phyloP scores from a whole-genome alignment of 495 filamentous ascomycete genomes.

The Aspergillus bertholletiae region DNA sequence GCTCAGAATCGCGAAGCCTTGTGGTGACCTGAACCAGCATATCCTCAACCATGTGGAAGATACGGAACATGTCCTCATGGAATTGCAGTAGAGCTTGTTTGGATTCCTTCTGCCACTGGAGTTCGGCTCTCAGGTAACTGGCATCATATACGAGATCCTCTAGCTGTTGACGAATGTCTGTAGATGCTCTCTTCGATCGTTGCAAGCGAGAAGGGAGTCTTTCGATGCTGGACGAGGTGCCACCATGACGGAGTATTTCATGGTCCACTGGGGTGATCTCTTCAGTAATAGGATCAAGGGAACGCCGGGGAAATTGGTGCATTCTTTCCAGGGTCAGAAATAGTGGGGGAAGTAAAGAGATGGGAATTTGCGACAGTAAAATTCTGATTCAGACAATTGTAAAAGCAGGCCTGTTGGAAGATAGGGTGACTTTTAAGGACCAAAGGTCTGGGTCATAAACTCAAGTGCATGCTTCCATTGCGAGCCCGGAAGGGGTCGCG shows the following conservation, averaged over 20 bases:
- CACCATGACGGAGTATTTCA: conserved; percentile 7
- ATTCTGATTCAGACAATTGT: no score
- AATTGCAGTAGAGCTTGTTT: conserved; percentile 6
- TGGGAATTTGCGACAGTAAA: no score
- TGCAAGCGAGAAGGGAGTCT: conserved; percentile 8
- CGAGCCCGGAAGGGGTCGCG: no score
- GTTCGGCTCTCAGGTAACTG: conserved; percentile 7
- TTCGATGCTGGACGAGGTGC: conserved; percentile 8
- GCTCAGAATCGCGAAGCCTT: conserved; percentile 2
- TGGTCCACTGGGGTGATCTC: conserved; percentile 10
- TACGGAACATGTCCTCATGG: conserved; percentile 6
- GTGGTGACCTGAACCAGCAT: conserved; percentile 1
- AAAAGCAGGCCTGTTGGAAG: no score
- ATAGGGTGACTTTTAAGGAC: no score
- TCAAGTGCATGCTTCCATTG: no score
- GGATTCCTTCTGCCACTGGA: conserved; percentile 7
- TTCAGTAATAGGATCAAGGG: conserved; percentile 4
- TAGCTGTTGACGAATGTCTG: background rate
- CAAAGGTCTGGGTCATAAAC: no score
- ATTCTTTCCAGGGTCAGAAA: background rate
- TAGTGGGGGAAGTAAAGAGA: background rate
- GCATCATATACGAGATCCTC: conserved; percentile 7
- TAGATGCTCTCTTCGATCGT: background rate
- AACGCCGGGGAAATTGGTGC: background rate
- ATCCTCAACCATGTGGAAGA: conserved; percentile 7